These are phyloP conservation scores for Zanthoxylum bungeanum DNA, from an alignment of 345 rosid genomes.

Conservation along the genomic window DNA sequence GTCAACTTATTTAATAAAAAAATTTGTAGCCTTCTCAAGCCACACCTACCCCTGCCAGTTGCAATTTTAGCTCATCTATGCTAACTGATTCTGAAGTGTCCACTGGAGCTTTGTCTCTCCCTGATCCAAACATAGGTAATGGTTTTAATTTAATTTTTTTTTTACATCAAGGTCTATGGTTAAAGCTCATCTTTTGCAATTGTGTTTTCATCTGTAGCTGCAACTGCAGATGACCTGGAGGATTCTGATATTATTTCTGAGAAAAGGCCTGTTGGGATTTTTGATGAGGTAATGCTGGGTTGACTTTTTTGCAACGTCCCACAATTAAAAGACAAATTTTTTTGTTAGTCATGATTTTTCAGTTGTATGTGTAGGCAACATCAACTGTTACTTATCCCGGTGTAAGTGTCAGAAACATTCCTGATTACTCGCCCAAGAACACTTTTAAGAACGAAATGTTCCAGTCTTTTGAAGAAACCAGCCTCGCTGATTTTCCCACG, in stretches of 20 bases:
- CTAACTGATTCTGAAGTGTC: slow-evolving; percentile 21
- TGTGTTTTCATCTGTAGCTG: background rate
- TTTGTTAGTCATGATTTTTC: background rate
- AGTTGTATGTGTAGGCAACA: slow-evolving; percentile 19
- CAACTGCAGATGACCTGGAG: slow-evolving; percentile 8
- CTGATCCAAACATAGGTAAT: slow-evolving; percentile 21
- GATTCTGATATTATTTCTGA: slow-evolving; percentile 3
- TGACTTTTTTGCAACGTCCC: slow-evolving; percentile 6
- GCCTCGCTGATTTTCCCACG: too few species aligned
- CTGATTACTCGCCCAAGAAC: slow-evolving; percentile 29
- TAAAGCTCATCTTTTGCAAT: background rate
- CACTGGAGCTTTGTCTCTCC: slow-evolving; percentile 2
- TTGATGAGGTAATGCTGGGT: slow-evolving; percentile 30
- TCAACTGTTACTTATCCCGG: slow-evolving; percentile 18
- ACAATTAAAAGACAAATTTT: background rate
- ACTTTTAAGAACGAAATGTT: background rate
- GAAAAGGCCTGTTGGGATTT: background rate
- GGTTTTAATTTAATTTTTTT: background rate
- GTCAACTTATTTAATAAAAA: too few species aligned
- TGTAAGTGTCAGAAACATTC: slow-evolving; percentile 11
- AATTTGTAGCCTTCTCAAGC: slow-evolving; percentile 35
- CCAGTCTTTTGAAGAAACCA: too few species aligned
- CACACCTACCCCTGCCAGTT: slow-evolving; percentile 13
- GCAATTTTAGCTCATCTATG: slow-evolving; percentile 21
- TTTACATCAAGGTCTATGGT: background rate